Conservation (phyloP, 441 rosid species). For the Hura crepitans region DNA sequence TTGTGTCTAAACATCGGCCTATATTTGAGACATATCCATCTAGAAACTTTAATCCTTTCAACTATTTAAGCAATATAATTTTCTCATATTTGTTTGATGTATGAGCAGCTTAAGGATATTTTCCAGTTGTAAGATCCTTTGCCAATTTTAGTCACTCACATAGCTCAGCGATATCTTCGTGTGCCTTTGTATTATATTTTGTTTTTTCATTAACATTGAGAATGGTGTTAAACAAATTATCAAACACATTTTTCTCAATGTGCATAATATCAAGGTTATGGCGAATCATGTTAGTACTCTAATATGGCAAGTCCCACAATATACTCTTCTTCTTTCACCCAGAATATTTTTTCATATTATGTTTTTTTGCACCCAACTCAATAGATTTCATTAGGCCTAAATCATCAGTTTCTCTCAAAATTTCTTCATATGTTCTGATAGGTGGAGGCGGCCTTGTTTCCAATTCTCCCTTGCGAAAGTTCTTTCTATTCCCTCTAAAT, state of each 20-base stretch:
- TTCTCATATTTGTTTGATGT: background rate
- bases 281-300: background rate
- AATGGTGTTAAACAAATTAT: background rate
- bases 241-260: background rate
- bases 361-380: background rate
- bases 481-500: no score
- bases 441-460: background rate
- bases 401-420: no score
- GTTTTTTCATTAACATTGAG: background rate
- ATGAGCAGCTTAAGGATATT: no score
- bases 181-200: background rate
- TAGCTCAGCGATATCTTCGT: background rate
- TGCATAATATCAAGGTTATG: background rate
- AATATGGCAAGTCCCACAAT: background rate
- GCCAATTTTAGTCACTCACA: background rate
- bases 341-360: no score
- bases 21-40: background rate
- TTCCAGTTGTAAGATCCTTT: background rate
- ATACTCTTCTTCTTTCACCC: background rate
- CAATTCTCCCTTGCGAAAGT: background rate
- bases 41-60: no score
- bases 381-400: background rate
- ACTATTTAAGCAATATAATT: background rate
- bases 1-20: background rate
- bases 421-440: background rate